Evolutionary conservation across 176 grass and related monocot genomes (phyloP).

Genomic region (Alloteropsis semialata): DNA sequence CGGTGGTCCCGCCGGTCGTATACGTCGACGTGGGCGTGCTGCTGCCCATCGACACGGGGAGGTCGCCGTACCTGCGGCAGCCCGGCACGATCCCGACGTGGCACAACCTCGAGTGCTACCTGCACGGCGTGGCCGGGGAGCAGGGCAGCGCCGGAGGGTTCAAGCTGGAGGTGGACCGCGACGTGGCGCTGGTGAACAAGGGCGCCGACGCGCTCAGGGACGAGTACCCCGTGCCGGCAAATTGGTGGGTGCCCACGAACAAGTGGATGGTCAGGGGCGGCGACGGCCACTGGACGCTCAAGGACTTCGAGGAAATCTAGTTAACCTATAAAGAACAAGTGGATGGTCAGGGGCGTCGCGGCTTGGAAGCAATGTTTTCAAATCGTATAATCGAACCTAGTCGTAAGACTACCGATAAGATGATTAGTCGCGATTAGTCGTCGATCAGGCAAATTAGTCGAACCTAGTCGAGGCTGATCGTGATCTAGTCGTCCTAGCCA

Average conservation of each 20-base stretch:
- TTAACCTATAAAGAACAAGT: too few relatives aligned
- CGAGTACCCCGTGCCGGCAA: constrained; percentile 38
- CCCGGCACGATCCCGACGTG: not conserved
- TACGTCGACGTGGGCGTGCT: constrained; percentile 45
- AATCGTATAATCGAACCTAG: too few relatives aligned
- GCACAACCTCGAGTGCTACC: constrained; percentile 58
- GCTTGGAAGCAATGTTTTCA: too few relatives aligned
- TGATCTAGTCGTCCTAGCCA: too few relatives aligned
- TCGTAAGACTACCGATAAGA: too few relatives aligned
- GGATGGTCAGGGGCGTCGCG: too few relatives aligned
- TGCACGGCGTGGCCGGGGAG: constrained; percentile 49
- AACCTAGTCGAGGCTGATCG: too few relatives aligned
- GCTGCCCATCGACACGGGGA: constrained; percentile 28
- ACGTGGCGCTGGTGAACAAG: constrained; percentile 58
- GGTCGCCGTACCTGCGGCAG: constrained; percentile 41
- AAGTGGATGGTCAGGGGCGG: constrained; percentile 42
- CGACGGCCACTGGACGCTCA: constrained; percentile 40
- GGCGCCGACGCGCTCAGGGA: constrained; percentile 44
- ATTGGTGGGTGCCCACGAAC: constrained; percentile 36
- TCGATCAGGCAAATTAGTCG: too few relatives aligned
- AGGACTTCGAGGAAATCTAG: constrained; percentile 20
- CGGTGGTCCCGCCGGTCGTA: constrained; percentile 13
- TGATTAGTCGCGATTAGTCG: too few relatives aligned
- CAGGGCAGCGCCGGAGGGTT: constrained; percentile 25
- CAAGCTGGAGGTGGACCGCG: constrained; percentile 46